Base-by-base conservation (phyloP, 164 flowering plant species). In the Akebia trifoliata region DNA sequence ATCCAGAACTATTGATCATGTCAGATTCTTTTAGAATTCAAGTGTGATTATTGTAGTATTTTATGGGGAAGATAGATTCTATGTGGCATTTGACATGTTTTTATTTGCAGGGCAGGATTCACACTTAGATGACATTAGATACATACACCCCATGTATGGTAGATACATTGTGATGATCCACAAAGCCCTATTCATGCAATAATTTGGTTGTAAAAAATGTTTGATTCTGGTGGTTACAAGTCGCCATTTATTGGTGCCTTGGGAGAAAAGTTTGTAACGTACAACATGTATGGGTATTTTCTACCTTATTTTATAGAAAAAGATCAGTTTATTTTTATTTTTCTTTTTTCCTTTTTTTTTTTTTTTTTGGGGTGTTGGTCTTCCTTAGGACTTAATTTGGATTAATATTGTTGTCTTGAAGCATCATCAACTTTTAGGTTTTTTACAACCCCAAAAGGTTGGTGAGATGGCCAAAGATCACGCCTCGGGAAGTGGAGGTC, bases 181-280 rank as follows among this genome's bases (percentile, higher is more conserved):
- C 21, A 32, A 35, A 36, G 62, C 44, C 31, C 36, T 34, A 32
- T 57, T 56, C 58, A 56, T 67, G 64, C 50, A 12, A 58, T 46
- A 52, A 28, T 20, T 20, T 54, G 8, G 37, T 43, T 57, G 9
- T 15, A 44, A 75, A 74, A 66, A 40, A n/a, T 84, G 90, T 80
- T 84, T 36, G 87, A 80, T 67, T 78, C 73, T 71, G 80, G 76
- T 69, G 78, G 69, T 17, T 75, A 69, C 74, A 79, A 76, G 59
- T 71, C 87, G 15, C 86, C 81, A 43, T 73, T 62, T 29, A 77
- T 81, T 15, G 76, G 73, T 28, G 91, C 87, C 32, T 73, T 79
- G 42, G 76, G 64, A 56, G 84, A 82, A 71, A 85, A 82, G 46
- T 85, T 85, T 64, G 88, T 78, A 39, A 81, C 86, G 92, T 85